These are phyloP conservation scores for Colletotrichum sp. DNA, from an alignment of 2,329 filamentous ascomycete genomes.

Conservation along the genomic window DNA sequence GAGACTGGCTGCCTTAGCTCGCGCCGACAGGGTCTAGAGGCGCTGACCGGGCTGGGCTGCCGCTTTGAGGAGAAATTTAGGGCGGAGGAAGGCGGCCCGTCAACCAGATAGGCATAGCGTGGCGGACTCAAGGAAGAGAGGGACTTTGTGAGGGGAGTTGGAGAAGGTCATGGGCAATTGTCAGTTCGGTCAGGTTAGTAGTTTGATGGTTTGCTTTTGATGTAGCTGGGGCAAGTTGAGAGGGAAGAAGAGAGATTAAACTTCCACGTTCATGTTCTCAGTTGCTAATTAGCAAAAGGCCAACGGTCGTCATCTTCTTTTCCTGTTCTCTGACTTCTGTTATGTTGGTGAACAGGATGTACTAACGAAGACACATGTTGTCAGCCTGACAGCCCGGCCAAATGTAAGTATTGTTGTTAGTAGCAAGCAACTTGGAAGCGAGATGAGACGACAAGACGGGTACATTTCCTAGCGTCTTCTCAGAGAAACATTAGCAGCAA, in stretches of 20 bases:
- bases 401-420: background rate
- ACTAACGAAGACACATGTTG: too few species aligned
- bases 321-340: too few species aligned
- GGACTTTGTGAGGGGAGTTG: background rate
- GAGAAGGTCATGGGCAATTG: background rate
- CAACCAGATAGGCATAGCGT: conserved; percentile 22
- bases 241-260: background rate
- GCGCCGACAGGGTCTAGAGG: background rate
- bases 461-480: background rate
- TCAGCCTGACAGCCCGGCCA: fast-evolving
- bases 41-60: background rate
- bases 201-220: background rate
- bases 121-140: background rate
- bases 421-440: background rate
- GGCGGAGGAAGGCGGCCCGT: conserved; percentile 25
- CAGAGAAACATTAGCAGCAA: background rate
- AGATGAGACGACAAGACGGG: background rate
- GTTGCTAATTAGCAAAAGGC: too few species aligned
- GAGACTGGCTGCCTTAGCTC: background rate
- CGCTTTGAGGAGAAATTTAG: conserved; percentile 11
- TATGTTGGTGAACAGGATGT: too few species aligned
- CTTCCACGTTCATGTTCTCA: background rate
- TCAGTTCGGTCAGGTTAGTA: background rate
- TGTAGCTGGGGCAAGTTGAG: fast-evolving
- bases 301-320: too few species aligned